A percentile compares a stretch with the other conserved stretches of the same genome.
Conservation (phyloP, 2,329 filamentous ascomycete genomes). For the Ceratocystis colombiana region DNA sequence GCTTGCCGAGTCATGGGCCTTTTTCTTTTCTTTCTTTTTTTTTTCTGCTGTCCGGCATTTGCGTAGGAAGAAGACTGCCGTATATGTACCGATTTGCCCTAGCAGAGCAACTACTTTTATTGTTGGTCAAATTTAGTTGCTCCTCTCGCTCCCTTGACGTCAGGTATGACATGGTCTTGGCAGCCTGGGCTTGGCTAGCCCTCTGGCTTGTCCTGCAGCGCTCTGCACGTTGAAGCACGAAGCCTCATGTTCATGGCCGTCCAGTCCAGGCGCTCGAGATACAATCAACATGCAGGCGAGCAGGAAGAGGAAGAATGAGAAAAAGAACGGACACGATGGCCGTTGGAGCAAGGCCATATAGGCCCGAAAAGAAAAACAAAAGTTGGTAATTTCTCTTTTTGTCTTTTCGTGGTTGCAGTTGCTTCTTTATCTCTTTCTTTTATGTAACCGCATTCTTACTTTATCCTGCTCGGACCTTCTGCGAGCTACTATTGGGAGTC, state of each 20-base stretch:
- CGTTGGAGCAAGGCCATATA: not conserved
- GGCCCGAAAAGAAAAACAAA: constrained; percentile 12
- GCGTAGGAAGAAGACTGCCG: not conserved
- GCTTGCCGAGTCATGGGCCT: no score
- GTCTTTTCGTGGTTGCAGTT: not conserved
- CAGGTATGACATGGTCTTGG: constrained; percentile 10
- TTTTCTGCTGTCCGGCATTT: not conserved
- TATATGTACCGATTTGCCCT: not conserved
- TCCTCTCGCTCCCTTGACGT: not conserved
- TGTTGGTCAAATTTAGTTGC: not conserved
- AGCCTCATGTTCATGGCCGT: no score
- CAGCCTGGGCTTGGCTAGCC: not conserved
- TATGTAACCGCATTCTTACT: not conserved
- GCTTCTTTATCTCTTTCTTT: not conserved
- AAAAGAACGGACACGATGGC: not conserved
- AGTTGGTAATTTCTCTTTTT: not conserved
- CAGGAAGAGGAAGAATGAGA: not conserved
- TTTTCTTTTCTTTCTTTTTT: no score
- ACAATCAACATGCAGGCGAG: no score
- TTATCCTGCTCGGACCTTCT: constrained; percentile 10
- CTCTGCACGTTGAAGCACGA: no score
- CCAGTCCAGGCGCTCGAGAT: no score
- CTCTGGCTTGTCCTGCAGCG: no score
- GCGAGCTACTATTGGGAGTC: not conserved
- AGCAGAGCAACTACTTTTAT: not conserved